phyloP scores from a whole-genome alignment of 2,329 filamentous ascomycete genomes.

The Whalleya microplaca region DNA sequence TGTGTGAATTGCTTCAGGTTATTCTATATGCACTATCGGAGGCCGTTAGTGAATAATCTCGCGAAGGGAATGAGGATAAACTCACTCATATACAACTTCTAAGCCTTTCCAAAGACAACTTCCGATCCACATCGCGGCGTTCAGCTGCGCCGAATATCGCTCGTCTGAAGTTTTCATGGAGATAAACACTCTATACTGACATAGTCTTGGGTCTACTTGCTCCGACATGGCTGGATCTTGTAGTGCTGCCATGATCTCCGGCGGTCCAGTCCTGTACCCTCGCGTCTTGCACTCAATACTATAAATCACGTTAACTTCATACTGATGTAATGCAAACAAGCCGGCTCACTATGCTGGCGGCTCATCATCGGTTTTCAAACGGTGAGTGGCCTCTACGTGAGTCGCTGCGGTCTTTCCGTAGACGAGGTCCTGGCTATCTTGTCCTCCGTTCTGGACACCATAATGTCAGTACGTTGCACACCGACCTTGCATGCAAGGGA shows the following conservation, averaged over 20 bases:
- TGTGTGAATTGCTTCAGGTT: slow-evolving; percentile 6
- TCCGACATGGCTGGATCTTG: slow-evolving; percentile 21
- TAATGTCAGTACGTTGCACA: not conserved
- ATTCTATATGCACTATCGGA: slow-evolving; percentile 30
- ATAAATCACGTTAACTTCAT: not conserved
- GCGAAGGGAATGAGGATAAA: not conserved
- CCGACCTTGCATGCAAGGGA: not conserved
- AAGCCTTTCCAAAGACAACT: slow-evolving; percentile 35
- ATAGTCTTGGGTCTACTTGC: slow-evolving; percentile 26
- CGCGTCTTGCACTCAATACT: slow-evolving; percentile 37
- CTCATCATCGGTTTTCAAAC: slow-evolving; percentile 32
- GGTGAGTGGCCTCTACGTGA: slow-evolving; percentile 33
- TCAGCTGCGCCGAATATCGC: slow-evolving; percentile 35
- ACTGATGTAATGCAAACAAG: not conserved
- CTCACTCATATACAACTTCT: slow-evolving; percentile 37
- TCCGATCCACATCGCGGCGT: slow-evolving; percentile 35
- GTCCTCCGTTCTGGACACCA: slow-evolving; percentile 30
- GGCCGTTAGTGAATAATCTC: slow-evolving; percentile 11
- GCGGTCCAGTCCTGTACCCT: slow-evolving; percentile 30
- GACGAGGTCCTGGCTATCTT: slow-evolving; percentile 31
- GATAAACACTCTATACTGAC: slow-evolving; percentile 33
- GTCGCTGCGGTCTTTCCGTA: slow-evolving; percentile 29
- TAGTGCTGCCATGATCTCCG: slow-evolving; percentile 29
- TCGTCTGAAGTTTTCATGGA: slow-evolving; percentile 37
- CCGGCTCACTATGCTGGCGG: slow-evolving; percentile 33